phyloP scores from a whole-genome alignment of 305 asterid genomes.

The Fraxinus baroniana region DNA sequence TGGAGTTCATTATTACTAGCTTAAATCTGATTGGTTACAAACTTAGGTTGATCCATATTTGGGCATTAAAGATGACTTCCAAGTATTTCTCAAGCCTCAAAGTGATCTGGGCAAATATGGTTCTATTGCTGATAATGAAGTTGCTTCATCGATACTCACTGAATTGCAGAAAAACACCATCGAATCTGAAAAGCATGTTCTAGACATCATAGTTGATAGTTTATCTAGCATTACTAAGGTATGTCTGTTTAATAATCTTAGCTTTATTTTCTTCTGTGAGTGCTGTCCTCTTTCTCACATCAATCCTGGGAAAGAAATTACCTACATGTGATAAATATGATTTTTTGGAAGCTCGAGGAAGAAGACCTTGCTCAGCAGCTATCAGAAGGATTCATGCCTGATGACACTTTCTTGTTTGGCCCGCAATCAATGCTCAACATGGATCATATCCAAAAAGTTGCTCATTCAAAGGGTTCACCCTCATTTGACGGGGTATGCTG shows the following conservation, averaged over 20 bases:
- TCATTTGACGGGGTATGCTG: conserved; percentile 73
- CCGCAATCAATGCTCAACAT: conserved; percentile 62
- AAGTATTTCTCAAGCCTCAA: conserved; percentile 65
- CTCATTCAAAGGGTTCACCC: conserved; percentile 65
- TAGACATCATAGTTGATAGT: conserved; percentile 48
- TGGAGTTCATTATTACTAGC: neutral
- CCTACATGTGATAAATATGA: neutral
- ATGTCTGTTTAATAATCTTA: conserved; percentile 3
- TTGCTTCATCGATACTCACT: conserved; percentile 57
- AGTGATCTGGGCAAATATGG: conserved; percentile 57
- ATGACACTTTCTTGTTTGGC: conserved; percentile 78
- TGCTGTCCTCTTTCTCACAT: neutral
- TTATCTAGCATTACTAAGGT: conserved; percentile 72
- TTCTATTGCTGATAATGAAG: conserved; percentile 60
- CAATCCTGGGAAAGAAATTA: neutral
- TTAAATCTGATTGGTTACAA: conserved; percentile 6
- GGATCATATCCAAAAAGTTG: conserved; percentile 53
- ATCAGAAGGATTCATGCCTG: conserved; percentile 75
- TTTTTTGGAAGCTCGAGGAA: conserved; percentile 50
- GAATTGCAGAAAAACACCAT: conserved; percentile 50
- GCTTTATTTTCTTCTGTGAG: neutral
- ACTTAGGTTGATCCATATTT: conserved; percentile 79
- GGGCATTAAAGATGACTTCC: conserved; percentile 82
- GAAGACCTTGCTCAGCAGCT: conserved; percentile 70
- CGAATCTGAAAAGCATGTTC: conserved; percentile 48